Base-by-base conservation (phyloP, 2,329 filamentous ascomycete species). In the Metarhizium anisopliae region DNA sequence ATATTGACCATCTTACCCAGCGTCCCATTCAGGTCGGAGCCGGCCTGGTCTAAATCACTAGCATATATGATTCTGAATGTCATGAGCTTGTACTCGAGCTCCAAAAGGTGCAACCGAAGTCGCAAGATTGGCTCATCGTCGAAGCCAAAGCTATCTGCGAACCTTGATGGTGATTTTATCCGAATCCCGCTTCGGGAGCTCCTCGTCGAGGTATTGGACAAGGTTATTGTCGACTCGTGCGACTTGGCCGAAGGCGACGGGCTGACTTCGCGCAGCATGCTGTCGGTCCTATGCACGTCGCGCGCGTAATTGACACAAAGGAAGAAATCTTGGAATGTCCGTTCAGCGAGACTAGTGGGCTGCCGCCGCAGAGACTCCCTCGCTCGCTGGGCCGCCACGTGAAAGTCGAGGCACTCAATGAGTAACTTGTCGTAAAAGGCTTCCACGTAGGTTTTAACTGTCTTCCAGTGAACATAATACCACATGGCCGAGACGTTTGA, bases 241-340 rank as follows among this genome's bases (percentile, higher is more conserved):
- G 64, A 66, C 29, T 43, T 56, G 35, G 54, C 52, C 42, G 63
- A 65, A 5, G 60, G 62, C 20, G 60, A 50, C 1, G 63, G 62
- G 45, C 64, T 64, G 11, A 55, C 56, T 18, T 63, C 62, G 13
- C 61, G 53, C 13, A 55, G 30, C 52, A 55, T 59, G 53, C 55
- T 55, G 47, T 59, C 53, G 2, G 58, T 53, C 30, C 57, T 51
- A 16, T 60, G 60, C 35, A 59, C 45, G 4, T 56, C 55, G 7
- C 65, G 60, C 11, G 64, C 57, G 53, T 68, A 68, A 52, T 68
- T 67, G 54, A 67, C 66, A 47, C 66, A 68, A 13, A 67, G 50
- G 45, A 68, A 68, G 47, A 63, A 67, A 55, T 67, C 66, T 36
- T 62, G 59, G 40, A 63, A 64, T 35, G 56, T 47, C 16, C 55